Evolutionary conservation across 495 filamentous ascomycete species (phyloP), one percentile per base, ranked within the genome.

Genomic region (Hypomontagnella monticulosa): DNA sequence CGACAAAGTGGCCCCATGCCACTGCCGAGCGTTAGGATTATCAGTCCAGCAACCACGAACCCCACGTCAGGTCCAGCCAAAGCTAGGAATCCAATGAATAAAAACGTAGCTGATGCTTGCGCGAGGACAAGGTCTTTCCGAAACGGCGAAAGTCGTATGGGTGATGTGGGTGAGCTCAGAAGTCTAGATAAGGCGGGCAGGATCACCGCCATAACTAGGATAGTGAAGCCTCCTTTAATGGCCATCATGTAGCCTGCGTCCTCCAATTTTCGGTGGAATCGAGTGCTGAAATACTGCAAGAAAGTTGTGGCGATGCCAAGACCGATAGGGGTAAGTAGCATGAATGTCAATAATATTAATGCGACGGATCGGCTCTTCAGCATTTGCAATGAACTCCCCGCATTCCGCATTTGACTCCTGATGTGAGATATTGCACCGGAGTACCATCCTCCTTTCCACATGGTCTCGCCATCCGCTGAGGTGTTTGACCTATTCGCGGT

Each of bases 271-370:
- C 83, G 83, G 9, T 76, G 73, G 63, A 86, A 89, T 34, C 85
- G 78, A 2, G 78, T 83, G 51, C 84, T 87, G 16, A 85, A 79
- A 64, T 88, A 87, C 63, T 88, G 85, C 12, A 88, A 70, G 52
- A 86, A 81, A 62, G 78, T 77, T 2, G 80, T 74, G 20, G 81
- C 81, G n/a, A 80, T 81, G 1, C 81, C 77, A 33, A 80, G 80
- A 52, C 85, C 71, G 0, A 80, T 76, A 55, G 70, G 66, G 41
- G 84, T 83, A 34, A 85, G 76, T n/a, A 85, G 58, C 52, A 86
- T 87, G 4, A 78, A 77, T 2, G 77, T 61, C 19, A 86, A 72
- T 8, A 85, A 74, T 0, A 79, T 57, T 11, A 84, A 70, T 9
- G 75, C 76, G 42, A 77, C 79, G 16, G 80, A 77, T 62, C 72